Base-by-base conservation (phyloP, 2,329 filamentous ascomycete species). In the Monascus ruber region DNA sequence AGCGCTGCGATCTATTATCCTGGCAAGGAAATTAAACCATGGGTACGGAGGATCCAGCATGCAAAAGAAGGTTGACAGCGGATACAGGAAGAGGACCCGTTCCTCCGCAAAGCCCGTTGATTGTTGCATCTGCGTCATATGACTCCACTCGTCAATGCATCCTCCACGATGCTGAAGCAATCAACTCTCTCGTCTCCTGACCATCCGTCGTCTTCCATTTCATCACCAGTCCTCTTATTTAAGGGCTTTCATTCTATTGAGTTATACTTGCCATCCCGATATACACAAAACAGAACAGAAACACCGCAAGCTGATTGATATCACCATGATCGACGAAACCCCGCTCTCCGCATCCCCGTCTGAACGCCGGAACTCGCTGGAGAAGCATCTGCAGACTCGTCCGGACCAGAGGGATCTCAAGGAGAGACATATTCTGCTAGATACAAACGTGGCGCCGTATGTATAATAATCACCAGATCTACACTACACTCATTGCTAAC, bases 371-470 rank as follows among this genome's bases (percentile, higher is more conserved):
- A 79, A 85, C 68, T 85, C 81, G 4, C 71, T 87, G 8, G 81
- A 85, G 62, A 77, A 79, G 52, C 77, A 84, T 54, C 70, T 86
- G 39, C 74, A 79, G 58, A 76, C 79, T 51, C 82, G 85, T 32
- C 83, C 83, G 24, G 76, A 72, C 36, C 54, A 63, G 9, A 69
- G 81, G 55, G 79, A 83, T 44, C 65, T 84, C 44, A 83, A 81
- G 63, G 74, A 81, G 48, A 66, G 76, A 45, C 75, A 83, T 54
- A 84, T 84, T 46, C 60, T 84, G 37, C 68, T 82, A 4, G 74
- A 81, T 51, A 82, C 77, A 2, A 79, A 69, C 51, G 76, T 77
- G 48, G 80, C 80, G 34, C 80, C 80, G 73, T 81, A 66, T 44
- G 73, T 43, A 25, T n/a, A 17, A 17, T 3, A 2, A 17, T 17